These are phyloP conservation scores for Sabuloglossum arenarium DNA, from an alignment of 495 filamentous ascomycete genomes.

Conservation along the genomic window DNA sequence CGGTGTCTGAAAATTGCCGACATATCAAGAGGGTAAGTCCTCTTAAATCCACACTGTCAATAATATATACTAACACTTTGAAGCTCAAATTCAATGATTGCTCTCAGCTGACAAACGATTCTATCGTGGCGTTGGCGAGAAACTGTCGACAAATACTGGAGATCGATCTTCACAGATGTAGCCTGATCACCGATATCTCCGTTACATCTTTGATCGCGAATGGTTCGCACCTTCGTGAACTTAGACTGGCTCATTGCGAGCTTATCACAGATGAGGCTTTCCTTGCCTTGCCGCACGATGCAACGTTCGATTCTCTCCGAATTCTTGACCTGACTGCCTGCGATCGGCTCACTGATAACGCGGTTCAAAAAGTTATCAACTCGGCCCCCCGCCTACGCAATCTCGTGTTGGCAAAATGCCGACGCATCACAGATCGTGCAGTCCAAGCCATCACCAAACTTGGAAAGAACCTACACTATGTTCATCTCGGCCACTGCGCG, in stretches of 20 bases:
- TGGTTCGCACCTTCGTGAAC: constrained; percentile 64
- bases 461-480: constrained; percentile 89
- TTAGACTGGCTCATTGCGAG: constrained; percentile 66
- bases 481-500: constrained; percentile 85
- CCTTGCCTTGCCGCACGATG: constrained; percentile 46
- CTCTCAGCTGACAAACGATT: constrained; percentile 49
- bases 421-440: constrained; percentile 72
- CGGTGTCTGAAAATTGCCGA: constrained; percentile 65
- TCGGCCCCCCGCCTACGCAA: constrained; percentile 79
- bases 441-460: constrained; percentile 73
- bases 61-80: constrained; percentile 11
- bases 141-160: constrained; percentile 85
- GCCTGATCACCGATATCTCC: constrained; percentile 54
- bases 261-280: constrained; percentile 74
- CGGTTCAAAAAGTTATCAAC: constrained; percentile 67
- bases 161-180: constrained; percentile 84
- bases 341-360: constrained; percentile 57
- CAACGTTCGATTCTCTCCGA: constrained; percentile 63
- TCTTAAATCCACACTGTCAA: neutral
- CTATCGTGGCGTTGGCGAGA: constrained; percentile 66
- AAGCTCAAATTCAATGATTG: constrained; percentile 93
- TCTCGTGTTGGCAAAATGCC: constrained; percentile 84
- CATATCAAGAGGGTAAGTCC: constrained; percentile 63
- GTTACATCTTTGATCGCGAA: constrained; percentile 57
- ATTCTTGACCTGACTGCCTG: constrained; percentile 90